These are phyloP conservation scores for Pyropia haitanensis DNA, from an alignment of 23 red algal species.

Conservation along the genomic window DNA sequence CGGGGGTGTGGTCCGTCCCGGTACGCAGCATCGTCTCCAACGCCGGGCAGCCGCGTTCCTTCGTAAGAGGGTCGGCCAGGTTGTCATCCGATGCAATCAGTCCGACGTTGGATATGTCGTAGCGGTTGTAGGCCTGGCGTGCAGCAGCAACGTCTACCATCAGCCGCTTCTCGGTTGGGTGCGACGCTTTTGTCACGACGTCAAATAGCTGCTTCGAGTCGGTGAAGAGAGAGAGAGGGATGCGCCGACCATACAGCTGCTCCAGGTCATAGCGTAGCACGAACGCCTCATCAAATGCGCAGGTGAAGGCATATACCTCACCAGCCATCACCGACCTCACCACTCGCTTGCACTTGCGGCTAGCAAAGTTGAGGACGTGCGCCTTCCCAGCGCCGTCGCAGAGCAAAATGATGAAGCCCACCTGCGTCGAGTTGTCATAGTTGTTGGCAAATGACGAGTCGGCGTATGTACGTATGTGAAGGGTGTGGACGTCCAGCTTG, in stretches of 20 bases:
- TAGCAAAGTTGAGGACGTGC: conserved; percentile 10
- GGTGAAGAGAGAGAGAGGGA: too few species aligned
- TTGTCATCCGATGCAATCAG: background rate
- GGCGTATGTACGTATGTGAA: background rate
- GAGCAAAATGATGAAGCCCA: conserved; percentile 14
- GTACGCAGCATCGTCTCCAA: background rate
- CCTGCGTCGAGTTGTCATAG: conserved; percentile 12
- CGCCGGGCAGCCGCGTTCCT: background rate
- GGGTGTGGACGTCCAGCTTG: background rate
- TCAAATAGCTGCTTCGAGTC: conserved; percentile 21
- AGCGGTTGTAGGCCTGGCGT: background rate
- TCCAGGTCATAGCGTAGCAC: conserved; percentile 3
- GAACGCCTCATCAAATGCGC: conserved; percentile 10
- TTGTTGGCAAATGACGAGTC: conserved; percentile 20
- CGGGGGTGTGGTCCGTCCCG: conserved; percentile 2
- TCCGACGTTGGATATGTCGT: conserved; percentile 3
- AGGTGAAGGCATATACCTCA: conserved; percentile 5
- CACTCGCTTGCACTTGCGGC: conserved; percentile 14
- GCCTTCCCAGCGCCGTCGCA: background rate
- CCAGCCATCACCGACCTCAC: conserved; percentile 17
- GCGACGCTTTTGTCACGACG: background rate
- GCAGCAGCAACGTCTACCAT: conserved; percentile 3
- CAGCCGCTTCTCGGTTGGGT: conserved; percentile 14
- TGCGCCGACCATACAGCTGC: background rate
- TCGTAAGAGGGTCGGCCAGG: conserved; percentile 1